Evolutionary conservation across 2,329 filamentous ascomycete species (phyloP).

Genomic region (Monosporascus sp.): DNA sequence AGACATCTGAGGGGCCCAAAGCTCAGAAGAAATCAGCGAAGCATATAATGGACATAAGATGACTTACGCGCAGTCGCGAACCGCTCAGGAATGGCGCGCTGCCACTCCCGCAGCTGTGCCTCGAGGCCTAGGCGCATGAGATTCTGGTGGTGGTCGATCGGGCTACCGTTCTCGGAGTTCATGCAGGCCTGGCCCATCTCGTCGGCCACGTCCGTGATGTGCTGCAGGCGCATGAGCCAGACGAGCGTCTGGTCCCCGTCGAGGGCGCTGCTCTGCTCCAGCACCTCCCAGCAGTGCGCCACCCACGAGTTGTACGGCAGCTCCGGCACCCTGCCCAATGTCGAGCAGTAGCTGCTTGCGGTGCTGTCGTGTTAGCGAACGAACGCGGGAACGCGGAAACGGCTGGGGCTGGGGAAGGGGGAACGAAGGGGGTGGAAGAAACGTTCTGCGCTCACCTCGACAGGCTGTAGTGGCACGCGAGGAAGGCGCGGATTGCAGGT

Average conservation of each 20-base stretch:
- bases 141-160: conserved; percentile 34
- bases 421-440: background rate
- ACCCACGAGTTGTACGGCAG: conserved; percentile 39
- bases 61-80: conserved; percentile 25
- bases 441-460: conserved; percentile 31
- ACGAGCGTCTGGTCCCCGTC: conserved; percentile 38
- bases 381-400: background rate
- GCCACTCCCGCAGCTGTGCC: conserved; percentile 39
- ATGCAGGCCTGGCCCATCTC: conserved; percentile 23
- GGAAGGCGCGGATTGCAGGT: conserved; percentile 38
- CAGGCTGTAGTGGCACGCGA: conserved; percentile 38
- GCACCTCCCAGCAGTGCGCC: conserved; percentile 37
- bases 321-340: conserved; percentile 31
- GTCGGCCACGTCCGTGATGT: conserved; percentile 34
- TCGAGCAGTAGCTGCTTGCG: conserved; percentile 29
- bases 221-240: conserved; percentile 38
- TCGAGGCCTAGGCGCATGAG: conserved; percentile 45
- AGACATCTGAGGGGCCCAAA: conserved; percentile 8
- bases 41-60: background rate
- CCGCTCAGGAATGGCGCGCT: conserved; percentile 29
- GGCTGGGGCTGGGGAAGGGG: background rate
- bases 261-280: conserved; percentile 31
- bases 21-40: background rate
- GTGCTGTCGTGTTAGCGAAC: conserved; percentile 8
- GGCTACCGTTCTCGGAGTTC: conserved; percentile 11